Percentiles rank a stretch among this genome's conserved stretches.
phyloP scores from a whole-genome alignment of 2,329 filamentous ascomycete genomes.

The Aspergillus proliferans region DNA sequence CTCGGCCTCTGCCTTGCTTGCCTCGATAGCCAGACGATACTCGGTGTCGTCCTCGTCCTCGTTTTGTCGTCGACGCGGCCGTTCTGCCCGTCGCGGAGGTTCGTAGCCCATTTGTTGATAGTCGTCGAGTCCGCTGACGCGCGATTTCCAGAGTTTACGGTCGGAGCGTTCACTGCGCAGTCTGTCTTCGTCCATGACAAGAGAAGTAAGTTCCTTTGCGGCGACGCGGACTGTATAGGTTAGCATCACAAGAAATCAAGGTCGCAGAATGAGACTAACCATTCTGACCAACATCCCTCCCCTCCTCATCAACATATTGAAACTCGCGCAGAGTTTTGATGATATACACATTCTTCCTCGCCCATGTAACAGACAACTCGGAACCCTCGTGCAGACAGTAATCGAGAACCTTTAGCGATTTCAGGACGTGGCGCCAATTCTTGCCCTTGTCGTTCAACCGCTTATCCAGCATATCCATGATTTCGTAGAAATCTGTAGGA shows the following conservation, averaged over 20 bases:
- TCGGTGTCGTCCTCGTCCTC: constrained; percentile 83
- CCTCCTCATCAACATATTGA: constrained; percentile 92
- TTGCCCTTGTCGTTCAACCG: constrained; percentile 98
- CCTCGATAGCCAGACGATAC: constrained; percentile 83
- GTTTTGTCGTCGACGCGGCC: constrained; percentile 46
- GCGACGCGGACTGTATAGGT: constrained; percentile 70
- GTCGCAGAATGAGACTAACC: constrained; percentile 52
- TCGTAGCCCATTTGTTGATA: constrained; percentile 39
- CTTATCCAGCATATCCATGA: constrained; percentile 99
- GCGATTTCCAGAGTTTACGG: constrained; percentile 91
- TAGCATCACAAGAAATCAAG: constrained; percentile 1
- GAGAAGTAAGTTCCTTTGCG: constrained; percentile 86
- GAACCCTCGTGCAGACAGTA: constrained; percentile 97
- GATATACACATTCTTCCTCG: constrained; percentile 95
- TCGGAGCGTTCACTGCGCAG: constrained; percentile 84
- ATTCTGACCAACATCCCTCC: constrained; percentile 91
- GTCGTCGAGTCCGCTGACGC: constrained; percentile 88
- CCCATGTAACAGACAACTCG: constrained; percentile 95
- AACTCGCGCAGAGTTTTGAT: constrained; percentile 98
- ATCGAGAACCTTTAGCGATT: constrained; percentile 94
- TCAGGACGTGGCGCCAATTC: constrained; percentile 97
- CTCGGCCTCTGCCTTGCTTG: constrained; percentile 90
- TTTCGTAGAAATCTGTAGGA: constrained; percentile 96
- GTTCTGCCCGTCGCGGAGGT: constrained; percentile 30
- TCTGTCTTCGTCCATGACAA: constrained; percentile 90